Base-by-base conservation (phyloP, 305 asterid genomes). In the Solanum hybrid region DNA sequence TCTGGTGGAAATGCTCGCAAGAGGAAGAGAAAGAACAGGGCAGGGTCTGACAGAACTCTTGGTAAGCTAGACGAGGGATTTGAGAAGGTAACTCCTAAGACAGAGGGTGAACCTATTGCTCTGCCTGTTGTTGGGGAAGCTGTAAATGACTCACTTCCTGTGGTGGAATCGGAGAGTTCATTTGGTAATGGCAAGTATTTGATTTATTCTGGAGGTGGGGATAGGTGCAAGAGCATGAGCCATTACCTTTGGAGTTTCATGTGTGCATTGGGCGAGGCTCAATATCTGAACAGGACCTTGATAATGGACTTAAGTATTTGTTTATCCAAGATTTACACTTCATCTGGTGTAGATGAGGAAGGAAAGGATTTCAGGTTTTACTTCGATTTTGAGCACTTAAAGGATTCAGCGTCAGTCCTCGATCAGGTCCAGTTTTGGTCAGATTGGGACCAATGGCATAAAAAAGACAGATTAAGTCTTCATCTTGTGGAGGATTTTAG, bases 201-300 rank as follows among this genome's bases (percentile, higher is more conserved):
- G 95, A 15, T 95, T 81, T 97, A 97, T 70, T 88, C 92, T 13
- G 97, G 96, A 38, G 98, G 98, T 22, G 98, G 98, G 8, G 99
- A 96, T 88, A 93, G 97, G 92, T 97, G 99, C 93, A 95, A 96
- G 94, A 93, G 92, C 92, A 97, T 95, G 98, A 78, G 90, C 86
- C 99, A 97, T 9, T 97, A 94, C 88, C 88, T 95, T 57, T 96
- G 98, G 97, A 94, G 99, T 91, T 97, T 97, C 93, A 89, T 89
- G 91, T 97, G 99, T 93, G 94, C 96, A 84, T 83, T 97, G 75
- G 99, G 98, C 27, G 99, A 97, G 94, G 99, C 99, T 5, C 98
- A 91, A 92, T 96, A 94, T 89, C 92, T 97, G 94, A 97, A 97
- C 87, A 94, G 98, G 45, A 97, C 99, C 9, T 93, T 97, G 45